Base-by-base conservation (phyloP, 1,284 basidiomycete genomes). In the Nidula niveotomentosa region DNA sequence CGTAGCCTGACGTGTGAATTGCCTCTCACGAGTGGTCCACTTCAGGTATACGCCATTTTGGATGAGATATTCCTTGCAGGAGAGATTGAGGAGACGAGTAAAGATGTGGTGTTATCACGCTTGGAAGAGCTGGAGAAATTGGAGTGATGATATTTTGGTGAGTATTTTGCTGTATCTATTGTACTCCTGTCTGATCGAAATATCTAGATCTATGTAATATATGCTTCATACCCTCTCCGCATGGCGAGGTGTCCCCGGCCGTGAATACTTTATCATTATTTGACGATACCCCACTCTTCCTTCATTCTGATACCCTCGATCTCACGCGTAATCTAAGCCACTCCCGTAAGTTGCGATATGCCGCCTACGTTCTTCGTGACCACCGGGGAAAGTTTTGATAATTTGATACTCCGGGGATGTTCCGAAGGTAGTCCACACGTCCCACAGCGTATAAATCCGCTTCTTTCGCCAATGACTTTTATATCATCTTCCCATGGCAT, bases 61-160 rank as follows among this genome's bases (percentile, higher is more conserved):
- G 97, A 99, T 69, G 96, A 99, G 68, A 93, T 98, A 48, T 98
- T 99, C 76, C 79, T 99, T n/a, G 96, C 96, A 2, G 97, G 97
- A 10, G 96, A 98, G 74, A 93, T 99, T 48, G 94, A 98, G 73
- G 97, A 99, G 75, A 98, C 96, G 18, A 94, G 90, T 69, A 98
- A 98, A 70, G 91, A 94, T 52, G 96, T 98, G 15, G 94, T 99
- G 0, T 75, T 99, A 36, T 84, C 90, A 44, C 83, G 96, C 54
- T 73, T 99, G 51, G 96, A 97, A 62, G 90, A 91, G 65, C 75
- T 97, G 57, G 95, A 96, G 75, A 94, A 94, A 71, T 75, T 97
- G 53, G 93, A 95, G 69, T 94, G 62, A 68, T 48, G 33, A 37
- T 49, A 37, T n/a, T 41, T 33, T 52, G 51, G 36, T 45, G 48